These are phyloP conservation scores for Breynia disticha DNA, from an alignment of 441 rosid genomes.

Conservation along the genomic window DNA sequence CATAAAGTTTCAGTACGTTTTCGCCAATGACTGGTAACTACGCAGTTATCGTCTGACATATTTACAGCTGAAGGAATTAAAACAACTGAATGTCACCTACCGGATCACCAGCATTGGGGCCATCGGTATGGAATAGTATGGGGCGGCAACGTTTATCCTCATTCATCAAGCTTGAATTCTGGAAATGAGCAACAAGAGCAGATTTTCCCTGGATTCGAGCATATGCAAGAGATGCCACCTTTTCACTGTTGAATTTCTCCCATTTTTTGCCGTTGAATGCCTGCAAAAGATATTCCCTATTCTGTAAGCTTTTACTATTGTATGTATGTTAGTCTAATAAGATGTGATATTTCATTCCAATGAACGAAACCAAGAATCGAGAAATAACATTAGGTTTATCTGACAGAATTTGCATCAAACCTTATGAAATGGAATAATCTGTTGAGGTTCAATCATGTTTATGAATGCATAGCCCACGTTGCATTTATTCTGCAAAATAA, in stretches of 20 bases:
- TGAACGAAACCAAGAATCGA: background rate
- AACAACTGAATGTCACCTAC: conserved; percentile 19
- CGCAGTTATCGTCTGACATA: too few relatives aligned
- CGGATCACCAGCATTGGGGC: conserved; percentile 79
- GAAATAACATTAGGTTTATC: background rate
- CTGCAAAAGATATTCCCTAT: conserved; percentile 23
- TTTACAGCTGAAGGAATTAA: background rate
- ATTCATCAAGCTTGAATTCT: conserved; percentile 80
- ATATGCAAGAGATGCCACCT: conserved; percentile 72
- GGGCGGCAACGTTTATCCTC: conserved; percentile 82
- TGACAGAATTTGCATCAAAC: conserved; percentile 22
- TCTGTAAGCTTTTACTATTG: conserved; percentile 4
- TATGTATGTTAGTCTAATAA: background rate
- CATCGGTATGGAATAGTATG: conserved; percentile 66
- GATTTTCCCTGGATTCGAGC: conserved; percentile 77
- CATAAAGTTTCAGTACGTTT: too few relatives aligned
- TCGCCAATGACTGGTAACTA: too few relatives aligned
- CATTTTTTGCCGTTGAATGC: conserved; percentile 75
- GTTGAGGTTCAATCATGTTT: conserved; percentile 58
- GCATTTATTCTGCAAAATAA: conserved; percentile 59
- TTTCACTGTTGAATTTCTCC: conserved; percentile 85
- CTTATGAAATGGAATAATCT: conserved; percentile 58
- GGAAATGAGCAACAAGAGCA: conserved; percentile 75
- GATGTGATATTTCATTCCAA: background rate
- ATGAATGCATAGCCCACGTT: conserved; percentile 82